Evolutionary conservation across 139 green algal species (phyloP), one percentile per base, ranked within the genome.

Genomic region (Chlamydomonas schloesseri): DNA sequence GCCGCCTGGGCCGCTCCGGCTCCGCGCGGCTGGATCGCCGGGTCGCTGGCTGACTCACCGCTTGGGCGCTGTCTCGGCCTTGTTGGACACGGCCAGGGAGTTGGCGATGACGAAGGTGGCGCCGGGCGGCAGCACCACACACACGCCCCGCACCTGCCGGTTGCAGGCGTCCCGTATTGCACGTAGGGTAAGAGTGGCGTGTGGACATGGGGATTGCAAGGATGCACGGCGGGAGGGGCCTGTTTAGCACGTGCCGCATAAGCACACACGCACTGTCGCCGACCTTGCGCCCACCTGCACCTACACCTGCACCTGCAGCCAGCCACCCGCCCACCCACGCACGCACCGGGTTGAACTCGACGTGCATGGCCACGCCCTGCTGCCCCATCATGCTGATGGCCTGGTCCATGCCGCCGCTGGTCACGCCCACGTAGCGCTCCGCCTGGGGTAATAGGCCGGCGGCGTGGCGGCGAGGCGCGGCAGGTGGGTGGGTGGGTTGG

Each of bases 331-430:
- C 47, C 85, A 71, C n/a, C 37, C 5, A 23, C 15, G 4, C 37
- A 34, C 75, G 14, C 82, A 98, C 90, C 24, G 95, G 95, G 88
- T 97, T 94, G 84, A 98, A 97, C 68, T 98, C 95, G 29, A 97
- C 89, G 47, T 95, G 88, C 91, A 95, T 96, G 55, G 93, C 91
- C 68, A 96, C 86, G 84, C 94, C 81, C 88, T 64, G 62, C 87
- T 90, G 88, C 62, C 93, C 97, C 97, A 99, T 97, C 58, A 99
- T 94, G 74, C 87, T 94, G 84, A 99, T 98, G 20, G 97, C 97
- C 92, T 99, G 97, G 91, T 99, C 98, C 98, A 99, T 99, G 76
- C 98, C 98, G 21, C 97, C 97, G 0, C 91, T 95, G 68, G 96
- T 94, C 13, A 97, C 96, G 17, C 96, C 96, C 80, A 98, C 95